Conservation (phyloP, 1,284 basidiomycete species). For the Fomitopsis pinicola region DNA sequence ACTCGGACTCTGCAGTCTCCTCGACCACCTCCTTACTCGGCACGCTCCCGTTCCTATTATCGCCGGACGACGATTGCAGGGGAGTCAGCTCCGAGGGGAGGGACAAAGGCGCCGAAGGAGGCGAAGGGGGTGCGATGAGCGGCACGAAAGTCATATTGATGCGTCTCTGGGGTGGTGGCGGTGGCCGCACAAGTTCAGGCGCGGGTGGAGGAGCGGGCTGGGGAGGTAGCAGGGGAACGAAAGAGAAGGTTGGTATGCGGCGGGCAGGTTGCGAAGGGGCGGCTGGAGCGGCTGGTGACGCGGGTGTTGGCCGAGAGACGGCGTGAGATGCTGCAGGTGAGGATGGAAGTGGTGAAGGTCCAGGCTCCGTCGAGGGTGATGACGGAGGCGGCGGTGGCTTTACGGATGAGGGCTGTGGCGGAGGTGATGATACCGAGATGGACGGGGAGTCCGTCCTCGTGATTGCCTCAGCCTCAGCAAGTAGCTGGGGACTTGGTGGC, state of each 20-base stretch:
- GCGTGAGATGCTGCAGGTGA: not conserved
- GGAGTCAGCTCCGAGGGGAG: not conserved
- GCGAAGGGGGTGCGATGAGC: conserved; percentile 13
- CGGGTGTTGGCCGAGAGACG: not conserved
- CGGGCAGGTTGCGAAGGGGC: conserved; percentile 4
- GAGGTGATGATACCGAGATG: not conserved
- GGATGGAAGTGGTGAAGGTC: not conserved
- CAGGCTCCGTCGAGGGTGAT: not conserved
- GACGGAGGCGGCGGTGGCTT: not conserved
- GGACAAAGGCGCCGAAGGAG: not conserved
- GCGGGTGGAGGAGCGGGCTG: conserved; percentile 11
- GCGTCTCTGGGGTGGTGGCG: conserved; percentile 14
- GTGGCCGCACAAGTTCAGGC: conserved; percentile 4
- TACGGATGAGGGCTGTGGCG: conserved; percentile 3
- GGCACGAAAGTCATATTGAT: conserved; percentile 29
- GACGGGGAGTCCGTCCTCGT: conserved; percentile 4
- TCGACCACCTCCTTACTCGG: conserved; percentile 8
- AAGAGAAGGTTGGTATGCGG: conserved; percentile 19
- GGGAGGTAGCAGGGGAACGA: conserved; percentile 25
- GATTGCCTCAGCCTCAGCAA: conserved; percentile 9
- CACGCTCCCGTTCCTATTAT: conserved; percentile 2
- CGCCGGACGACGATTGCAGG: not conserved
- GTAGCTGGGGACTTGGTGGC: conserved; percentile 8
- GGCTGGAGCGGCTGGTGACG: conserved; percentile 3
- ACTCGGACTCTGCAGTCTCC: conserved; percentile 1